phyloP scores from a whole-genome alignment of 768 basidiomycete species.

The Sarcodon sp. region DNA sequence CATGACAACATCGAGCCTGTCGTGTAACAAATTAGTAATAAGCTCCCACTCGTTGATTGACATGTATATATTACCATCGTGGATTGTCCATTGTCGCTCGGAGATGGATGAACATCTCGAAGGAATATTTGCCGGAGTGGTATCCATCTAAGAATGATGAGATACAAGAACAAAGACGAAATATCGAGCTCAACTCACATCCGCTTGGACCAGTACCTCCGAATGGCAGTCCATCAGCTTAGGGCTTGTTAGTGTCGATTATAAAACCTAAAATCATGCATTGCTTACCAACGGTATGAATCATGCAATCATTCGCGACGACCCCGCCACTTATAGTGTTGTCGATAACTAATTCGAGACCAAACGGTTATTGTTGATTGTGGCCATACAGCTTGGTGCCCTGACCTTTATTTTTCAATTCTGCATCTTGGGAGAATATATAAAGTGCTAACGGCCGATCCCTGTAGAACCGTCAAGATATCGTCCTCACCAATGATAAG shows the following conservation, averaged over 20 bases:
- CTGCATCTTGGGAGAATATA: constrained; percentile 51
- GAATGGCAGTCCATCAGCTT: constrained; percentile 56
- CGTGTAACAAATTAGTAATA: neutral
- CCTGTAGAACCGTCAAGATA: constrained; percentile 18
- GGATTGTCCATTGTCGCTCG: constrained; percentile 40
- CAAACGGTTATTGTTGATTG: neutral
- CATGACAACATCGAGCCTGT: constrained; percentile 20
- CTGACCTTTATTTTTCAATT: constrained; percentile 49
- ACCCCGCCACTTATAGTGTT: constrained; percentile 63
- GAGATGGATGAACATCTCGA: constrained; percentile 69
- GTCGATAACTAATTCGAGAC: constrained; percentile 35
- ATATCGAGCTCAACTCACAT: constrained; percentile 28
- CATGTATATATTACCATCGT: constrained; percentile 16
- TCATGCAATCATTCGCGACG: constrained; percentile 53
- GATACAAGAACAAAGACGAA: neutral
- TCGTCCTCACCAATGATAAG: neutral
- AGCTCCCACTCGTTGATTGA: neutral
- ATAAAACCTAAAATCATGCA: neutral
- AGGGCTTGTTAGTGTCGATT: neutral
- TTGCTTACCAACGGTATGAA: constrained; percentile 44
- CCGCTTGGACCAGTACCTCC: constrained; percentile 67
- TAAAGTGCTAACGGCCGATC: constrained; percentile 70
- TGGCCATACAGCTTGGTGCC: neutral
- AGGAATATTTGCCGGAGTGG: constrained; percentile 62
- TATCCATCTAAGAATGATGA: constrained; percentile 36